Conservation (phyloP, 2,329 filamentous ascomycete genomes). For the Fonsecaea pugnacius region DNA sequence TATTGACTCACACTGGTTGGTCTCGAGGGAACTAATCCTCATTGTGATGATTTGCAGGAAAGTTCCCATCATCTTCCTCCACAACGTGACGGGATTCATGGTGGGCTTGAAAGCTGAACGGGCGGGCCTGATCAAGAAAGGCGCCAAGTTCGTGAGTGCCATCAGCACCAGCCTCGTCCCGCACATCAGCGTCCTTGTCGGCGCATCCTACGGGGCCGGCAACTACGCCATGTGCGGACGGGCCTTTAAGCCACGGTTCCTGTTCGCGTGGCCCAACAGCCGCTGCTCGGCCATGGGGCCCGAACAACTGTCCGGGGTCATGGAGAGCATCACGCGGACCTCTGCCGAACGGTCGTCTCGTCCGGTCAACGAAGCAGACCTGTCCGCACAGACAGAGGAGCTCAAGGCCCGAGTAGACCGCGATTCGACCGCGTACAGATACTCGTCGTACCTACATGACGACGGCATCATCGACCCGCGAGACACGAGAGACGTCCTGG, state of each 20-base stretch:
- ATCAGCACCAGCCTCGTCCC: slow-evolving; percentile 51
- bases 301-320: slow-evolving; percentile 48
- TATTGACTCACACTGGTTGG: no score
- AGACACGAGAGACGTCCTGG: slow-evolving; percentile 1
- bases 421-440: not conserved
- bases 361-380: not conserved
- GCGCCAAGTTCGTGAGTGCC: slow-evolving; percentile 52
- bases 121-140: slow-evolving; percentile 51
- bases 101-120: slow-evolving; percentile 53
- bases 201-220: slow-evolving; percentile 52
- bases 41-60: slow-evolving; percentile 33
- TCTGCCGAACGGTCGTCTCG: not conserved
- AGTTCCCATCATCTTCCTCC: slow-evolving; percentile 51
- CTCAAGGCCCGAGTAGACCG: not conserved
- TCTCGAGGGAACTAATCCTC: no score
- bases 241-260: slow-evolving; percentile 49
- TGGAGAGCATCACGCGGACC: slow-evolving; percentile 34
- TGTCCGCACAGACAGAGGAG: not conserved
- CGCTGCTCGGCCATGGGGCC: slow-evolving; percentile 51
- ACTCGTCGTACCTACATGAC: not conserved
- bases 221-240: slow-evolving; percentile 56
- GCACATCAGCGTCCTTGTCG: slow-evolving; percentile 52
- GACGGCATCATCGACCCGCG: slow-evolving; percentile 6
- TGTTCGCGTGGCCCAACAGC: slow-evolving; percentile 50
- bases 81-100: slow-evolving; percentile 57